These are phyloP conservation scores for Pichia eremophila DNA, from an alignment of 805 yeast genomes.

Conservation along the genomic window DNA sequence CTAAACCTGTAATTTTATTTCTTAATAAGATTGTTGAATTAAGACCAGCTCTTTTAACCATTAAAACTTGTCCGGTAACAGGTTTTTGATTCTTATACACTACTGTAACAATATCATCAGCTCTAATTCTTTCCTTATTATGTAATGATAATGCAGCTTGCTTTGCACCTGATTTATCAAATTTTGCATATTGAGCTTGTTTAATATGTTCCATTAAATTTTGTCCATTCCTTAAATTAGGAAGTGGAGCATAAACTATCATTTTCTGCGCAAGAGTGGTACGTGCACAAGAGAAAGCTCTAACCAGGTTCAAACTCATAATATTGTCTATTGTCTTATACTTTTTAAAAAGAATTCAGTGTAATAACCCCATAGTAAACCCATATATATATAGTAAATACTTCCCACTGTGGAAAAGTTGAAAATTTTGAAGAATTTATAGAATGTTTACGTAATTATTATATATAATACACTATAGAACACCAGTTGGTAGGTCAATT, in stretches of 20 bases:
- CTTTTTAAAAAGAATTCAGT: too few species aligned
- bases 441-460: too few species aligned
- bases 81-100: conserved; percentile 57
- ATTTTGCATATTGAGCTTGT: conserved; percentile 41
- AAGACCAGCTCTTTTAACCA: conserved; percentile 60
- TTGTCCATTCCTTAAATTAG: conserved; percentile 38
- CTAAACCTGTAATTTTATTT: conserved; percentile 72
- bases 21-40: conserved; percentile 74
- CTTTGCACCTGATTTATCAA: conserved; percentile 69
- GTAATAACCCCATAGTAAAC: too few species aligned
- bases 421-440: too few species aligned
- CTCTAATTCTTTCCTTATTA: conserved; percentile 44
- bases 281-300: conserved; percentile 6
- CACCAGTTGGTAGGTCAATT: background rate
- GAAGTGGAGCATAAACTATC: conserved; percentile 41
- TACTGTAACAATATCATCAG: conserved; percentile 79
- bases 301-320: background rate
- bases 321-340: too few species aligned
- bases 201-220: conserved; percentile 36
- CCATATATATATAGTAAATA: too few species aligned
- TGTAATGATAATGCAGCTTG: conserved; percentile 40
- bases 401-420: too few species aligned
- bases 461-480: too few species aligned
- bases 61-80: conserved; percentile 72
- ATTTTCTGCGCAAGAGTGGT: conserved; percentile 11